Conservation (phyloP, 371 early-diverging fungal species). For the Batkoa obscura region DNA sequence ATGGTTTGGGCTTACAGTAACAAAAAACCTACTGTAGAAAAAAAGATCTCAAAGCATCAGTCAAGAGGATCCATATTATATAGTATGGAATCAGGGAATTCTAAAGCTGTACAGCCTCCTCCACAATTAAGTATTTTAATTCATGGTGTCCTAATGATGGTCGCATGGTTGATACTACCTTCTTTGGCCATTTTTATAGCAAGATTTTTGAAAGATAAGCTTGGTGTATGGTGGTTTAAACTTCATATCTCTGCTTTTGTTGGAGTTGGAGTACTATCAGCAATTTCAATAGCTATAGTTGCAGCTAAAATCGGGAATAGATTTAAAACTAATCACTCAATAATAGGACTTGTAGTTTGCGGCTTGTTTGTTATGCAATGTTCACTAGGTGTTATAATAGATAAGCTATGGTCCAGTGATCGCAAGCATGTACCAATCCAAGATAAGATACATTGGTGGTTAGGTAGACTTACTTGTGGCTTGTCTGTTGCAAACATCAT, state of each 20-base stretch:
- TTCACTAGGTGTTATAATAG: not conserved
- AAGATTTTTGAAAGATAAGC: not conserved
- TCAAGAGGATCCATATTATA: not conserved
- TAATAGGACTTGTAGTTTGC: not conserved
- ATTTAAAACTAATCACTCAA: not conserved
- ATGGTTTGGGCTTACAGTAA: not conserved
- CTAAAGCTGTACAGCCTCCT: no score
- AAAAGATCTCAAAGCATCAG: not conserved
- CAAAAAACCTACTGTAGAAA: not conserved
- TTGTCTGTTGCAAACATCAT: conserved; percentile 1
- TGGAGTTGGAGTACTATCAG: not conserved
- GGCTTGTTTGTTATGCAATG: not conserved
- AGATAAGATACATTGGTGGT: conserved; percentile 1
- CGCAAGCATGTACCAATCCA: not conserved
- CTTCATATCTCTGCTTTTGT: not conserved
- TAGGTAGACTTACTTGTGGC: not conserved
- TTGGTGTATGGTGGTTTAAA: conserved; percentile 3
- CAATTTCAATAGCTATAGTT: not conserved
- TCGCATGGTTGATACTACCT: conserved; percentile 4
- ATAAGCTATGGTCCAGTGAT: not conserved
- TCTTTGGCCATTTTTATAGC: conserved; percentile 4
- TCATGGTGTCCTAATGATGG: conserved; percentile 1
- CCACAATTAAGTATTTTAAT: not conserved
- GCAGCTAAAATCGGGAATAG: not conserved
- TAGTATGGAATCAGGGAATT: no score